phyloP scores from a whole-genome alignment of 176 grass and related monocot genomes.

The Saccharum officinarum region DNA sequence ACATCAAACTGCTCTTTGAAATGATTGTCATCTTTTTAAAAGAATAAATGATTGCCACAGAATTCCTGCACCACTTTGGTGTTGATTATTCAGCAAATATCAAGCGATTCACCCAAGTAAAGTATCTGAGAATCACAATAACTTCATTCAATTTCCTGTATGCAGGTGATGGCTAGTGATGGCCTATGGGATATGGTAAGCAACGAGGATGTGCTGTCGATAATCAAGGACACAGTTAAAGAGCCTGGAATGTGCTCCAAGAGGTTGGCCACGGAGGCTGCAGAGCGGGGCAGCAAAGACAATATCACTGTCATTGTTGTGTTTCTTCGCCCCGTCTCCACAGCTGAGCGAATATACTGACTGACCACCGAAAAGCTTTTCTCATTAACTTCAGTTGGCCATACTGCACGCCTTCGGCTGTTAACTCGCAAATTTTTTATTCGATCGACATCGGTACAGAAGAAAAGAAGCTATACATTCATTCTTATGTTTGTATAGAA shows the following conservation, averaged over 20 bases:
- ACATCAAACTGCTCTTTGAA: not conserved
- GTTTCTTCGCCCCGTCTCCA: slow-evolving; percentile 84
- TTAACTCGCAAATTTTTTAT: not conserved
- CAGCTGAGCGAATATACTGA: slow-evolving; percentile 86
- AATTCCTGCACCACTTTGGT: not conserved
- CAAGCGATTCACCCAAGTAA: not conserved
- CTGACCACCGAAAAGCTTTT: slow-evolving; percentile 30
- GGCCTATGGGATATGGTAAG: slow-evolving; percentile 85
- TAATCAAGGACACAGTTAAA: slow-evolving; percentile 95
- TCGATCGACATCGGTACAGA: not conserved
- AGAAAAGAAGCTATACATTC: slow-evolving; percentile 9
- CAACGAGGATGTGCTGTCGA: slow-evolving; percentile 87
- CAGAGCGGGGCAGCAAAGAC: slow-evolving; percentile 78
- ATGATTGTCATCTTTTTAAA: not conserved
- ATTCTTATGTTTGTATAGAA: slow-evolving; percentile 5
- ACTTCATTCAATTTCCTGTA: slow-evolving; percentile 22
- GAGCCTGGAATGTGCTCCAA: slow-evolving; percentile 92
- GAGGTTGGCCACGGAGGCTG: slow-evolving; percentile 81
- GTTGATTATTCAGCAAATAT: slow-evolving; percentile 2
- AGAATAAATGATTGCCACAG: not conserved
- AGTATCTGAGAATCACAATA: not conserved
- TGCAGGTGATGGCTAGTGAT: slow-evolving; percentile 87
- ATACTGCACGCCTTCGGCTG: not conserved
- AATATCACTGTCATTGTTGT: slow-evolving; percentile 92
- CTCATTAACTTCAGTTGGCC: not conserved